phyloP scores from a whole-genome alignment of 1,139 yeast genomes.

The Lizanozyma gosingica region DNA sequence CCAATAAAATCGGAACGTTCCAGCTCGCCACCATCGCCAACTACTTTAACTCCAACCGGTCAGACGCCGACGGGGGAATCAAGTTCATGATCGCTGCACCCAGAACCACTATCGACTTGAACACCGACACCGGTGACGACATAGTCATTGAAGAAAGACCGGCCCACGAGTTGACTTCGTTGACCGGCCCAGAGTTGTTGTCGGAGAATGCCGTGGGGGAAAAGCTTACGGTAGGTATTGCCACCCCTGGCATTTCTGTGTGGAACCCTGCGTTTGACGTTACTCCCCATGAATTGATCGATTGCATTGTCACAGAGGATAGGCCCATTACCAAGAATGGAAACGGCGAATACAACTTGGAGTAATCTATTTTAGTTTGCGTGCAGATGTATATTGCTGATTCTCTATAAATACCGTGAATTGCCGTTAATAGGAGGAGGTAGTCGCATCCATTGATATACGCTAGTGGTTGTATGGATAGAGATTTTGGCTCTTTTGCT shows the following conservation, averaged over 20 bases:
- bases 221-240: constrained; percentile 57
- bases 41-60: constrained; percentile 24
- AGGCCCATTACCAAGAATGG: constrained; percentile 42
- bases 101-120: constrained; percentile 73
- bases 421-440: no score
- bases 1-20: constrained; percentile 94
- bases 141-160: constrained; percentile 89
- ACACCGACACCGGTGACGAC: constrained; percentile 57
- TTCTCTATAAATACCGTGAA: no score
- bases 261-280: constrained; percentile 98
- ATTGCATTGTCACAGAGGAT: constrained; percentile 79
- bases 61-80: constrained; percentile 42
- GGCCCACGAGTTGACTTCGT: constrained; percentile 62
- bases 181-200: constrained; percentile 50
- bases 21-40: constrained; percentile 68
- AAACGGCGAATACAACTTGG: constrained; percentile 38
- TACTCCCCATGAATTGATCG: constrained; percentile 74
- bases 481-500: no score
- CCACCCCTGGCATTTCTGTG: constrained; percentile 76
- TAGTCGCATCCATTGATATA: no score
- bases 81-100: constrained; percentile 94
- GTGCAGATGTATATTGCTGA: no score
- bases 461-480: no score
- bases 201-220: constrained; percentile 34
- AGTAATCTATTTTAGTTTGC: no score